A percentile compares a stretch with the other conserved stretches of the same genome.
phyloP scores from a whole-genome alignment of 2,329 filamentous ascomycete species.

The Xylariales sp. region DNA sequence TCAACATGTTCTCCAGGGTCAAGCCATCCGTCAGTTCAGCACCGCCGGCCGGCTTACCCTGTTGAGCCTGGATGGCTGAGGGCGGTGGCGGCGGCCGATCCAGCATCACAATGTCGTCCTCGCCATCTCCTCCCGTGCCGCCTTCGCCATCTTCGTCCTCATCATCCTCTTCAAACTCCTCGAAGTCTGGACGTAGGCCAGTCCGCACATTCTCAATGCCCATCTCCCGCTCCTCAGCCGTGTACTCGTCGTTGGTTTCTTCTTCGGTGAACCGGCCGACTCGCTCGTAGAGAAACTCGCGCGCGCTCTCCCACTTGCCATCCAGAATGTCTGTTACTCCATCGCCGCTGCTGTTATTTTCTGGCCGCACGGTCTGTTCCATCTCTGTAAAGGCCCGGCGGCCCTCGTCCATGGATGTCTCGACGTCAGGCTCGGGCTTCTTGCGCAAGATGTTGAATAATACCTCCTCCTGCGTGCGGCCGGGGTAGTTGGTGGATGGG shows the following conservation, averaged over 20 bases:
- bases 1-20: slow-evolving; percentile 19
- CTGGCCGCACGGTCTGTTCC: not conserved
- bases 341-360: slow-evolving; percentile 28
- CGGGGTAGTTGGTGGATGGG: slow-evolving; percentile 71
- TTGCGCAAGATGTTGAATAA: slow-evolving; percentile 72
- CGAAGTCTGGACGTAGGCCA: slow-evolving; percentile 55
- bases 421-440: slow-evolving; percentile 75
- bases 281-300: slow-evolving; percentile 24
- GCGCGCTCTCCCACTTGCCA: slow-evolving; percentile 31
- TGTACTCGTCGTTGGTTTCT: slow-evolving; percentile 63
- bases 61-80: slow-evolving; percentile 21
- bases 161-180: slow-evolving; percentile 53
- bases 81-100: slow-evolving; percentile 23
- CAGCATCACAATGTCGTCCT: slow-evolving; percentile 25
- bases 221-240: slow-evolving; percentile 61
- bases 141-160: slow-evolving; percentile 45
- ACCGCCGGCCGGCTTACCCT: slow-evolving; percentile 9
- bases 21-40: slow-evolving; percentile 20
- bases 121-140: slow-evolving; percentile 9
- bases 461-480: slow-evolving; percentile 61
- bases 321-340: slow-evolving; percentile 28
- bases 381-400: slow-evolving; percentile 34
- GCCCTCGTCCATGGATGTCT: slow-evolving; percentile 66
- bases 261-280: slow-evolving; percentile 32
- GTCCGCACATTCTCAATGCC: slow-evolving; percentile 70